Conservation (phyloP, 345 rosid species). For the Punica granatum region DNA sequence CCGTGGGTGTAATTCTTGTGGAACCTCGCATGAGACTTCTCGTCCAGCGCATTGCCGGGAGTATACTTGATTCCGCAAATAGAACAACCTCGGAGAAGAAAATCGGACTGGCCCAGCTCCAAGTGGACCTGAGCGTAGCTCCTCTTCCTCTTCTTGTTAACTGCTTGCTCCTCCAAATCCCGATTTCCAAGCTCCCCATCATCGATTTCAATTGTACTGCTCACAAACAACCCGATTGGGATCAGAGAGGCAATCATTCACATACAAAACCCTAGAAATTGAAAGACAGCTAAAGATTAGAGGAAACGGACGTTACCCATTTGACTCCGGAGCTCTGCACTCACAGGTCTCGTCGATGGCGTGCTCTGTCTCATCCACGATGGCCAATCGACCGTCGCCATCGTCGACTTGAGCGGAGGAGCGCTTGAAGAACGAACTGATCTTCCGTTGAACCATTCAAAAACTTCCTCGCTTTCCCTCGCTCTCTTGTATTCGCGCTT, state of each 20-base stretch:
- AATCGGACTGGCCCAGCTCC: constrained; percentile 86
- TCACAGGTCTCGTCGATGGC: constrained; percentile 35
- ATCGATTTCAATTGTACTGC: background rate
- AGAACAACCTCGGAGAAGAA: constrained; percentile 54
- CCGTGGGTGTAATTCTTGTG: constrained; percentile 65
- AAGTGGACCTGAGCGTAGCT: constrained; percentile 72
- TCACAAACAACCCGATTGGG: background rate
- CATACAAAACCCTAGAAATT: background rate
- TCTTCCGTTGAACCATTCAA: constrained; percentile 57
- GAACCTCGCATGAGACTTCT: constrained; percentile 55
- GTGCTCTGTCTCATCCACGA: constrained; percentile 33
- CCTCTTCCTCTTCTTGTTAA: constrained; percentile 41
- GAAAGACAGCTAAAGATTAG: background rate
- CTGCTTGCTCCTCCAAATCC: background rate
- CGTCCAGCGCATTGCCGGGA: constrained; percentile 70
- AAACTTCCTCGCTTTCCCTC: background rate
- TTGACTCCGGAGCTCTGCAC: constrained; percentile 32
- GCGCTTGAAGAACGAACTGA: constrained; percentile 66
- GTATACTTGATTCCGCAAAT: constrained; percentile 54
- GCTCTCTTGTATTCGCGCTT: background rate
- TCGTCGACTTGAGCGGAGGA: constrained; percentile 20
- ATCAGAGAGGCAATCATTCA: no score
- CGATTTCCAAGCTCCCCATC: background rate
- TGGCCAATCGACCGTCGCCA: constrained; percentile 27
- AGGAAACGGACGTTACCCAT: constrained; percentile 22